These are phyloP conservation scores for Pythium guiyangense DNA, from an alignment of 352 stramenopile species.

Conservation along the genomic window DNA sequence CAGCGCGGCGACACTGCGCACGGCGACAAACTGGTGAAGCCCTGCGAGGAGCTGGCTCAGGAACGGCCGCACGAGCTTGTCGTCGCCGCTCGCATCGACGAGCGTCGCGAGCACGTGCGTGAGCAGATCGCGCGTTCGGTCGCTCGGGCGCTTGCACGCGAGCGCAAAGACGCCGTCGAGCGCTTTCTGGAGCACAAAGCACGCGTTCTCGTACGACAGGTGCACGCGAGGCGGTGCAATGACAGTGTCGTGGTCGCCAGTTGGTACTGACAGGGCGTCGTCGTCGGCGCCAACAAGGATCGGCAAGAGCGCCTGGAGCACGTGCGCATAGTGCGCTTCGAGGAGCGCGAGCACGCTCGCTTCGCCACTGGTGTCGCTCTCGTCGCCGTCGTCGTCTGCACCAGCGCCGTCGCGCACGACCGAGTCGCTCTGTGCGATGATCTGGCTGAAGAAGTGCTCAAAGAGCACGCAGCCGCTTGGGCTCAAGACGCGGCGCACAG, in stretches of 20 bases:
- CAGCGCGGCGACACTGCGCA: conserved; percentile 30
- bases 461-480: conserved; percentile 52
- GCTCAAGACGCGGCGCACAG: conserved; percentile 1
- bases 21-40: conserved; percentile 30
- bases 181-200: conserved; percentile 54
- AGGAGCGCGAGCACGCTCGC: conserved; percentile 27
- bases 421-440: conserved; percentile 28
- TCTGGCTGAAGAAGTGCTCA: conserved; percentile 52
- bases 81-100: conserved; percentile 55
- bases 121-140: conserved; percentile 28
- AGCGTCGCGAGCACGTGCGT: conserved; percentile 40
- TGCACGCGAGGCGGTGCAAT: not conserved
- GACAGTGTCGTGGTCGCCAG: no score
- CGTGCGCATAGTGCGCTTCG: conserved; percentile 42
- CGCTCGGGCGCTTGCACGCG: conserved; percentile 32
- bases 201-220: conserved; percentile 60
- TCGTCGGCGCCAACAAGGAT: conserved; percentile 34
- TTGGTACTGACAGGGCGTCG: conserved; percentile 12
- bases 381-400: conserved; percentile 33
- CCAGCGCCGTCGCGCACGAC: conserved; percentile 21
- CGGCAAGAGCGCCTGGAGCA: conserved; percentile 38
- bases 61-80: conserved; percentile 59
- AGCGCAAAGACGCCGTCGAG: conserved; percentile 54
- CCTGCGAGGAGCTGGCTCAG: conserved; percentile 57
- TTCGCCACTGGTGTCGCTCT: conserved; percentile 5